Evolutionary conservation across 306 rosid species (phyloP), one percentile per base, ranked within the genome.

Genomic region (Styphnolobium japonicum): DNA sequence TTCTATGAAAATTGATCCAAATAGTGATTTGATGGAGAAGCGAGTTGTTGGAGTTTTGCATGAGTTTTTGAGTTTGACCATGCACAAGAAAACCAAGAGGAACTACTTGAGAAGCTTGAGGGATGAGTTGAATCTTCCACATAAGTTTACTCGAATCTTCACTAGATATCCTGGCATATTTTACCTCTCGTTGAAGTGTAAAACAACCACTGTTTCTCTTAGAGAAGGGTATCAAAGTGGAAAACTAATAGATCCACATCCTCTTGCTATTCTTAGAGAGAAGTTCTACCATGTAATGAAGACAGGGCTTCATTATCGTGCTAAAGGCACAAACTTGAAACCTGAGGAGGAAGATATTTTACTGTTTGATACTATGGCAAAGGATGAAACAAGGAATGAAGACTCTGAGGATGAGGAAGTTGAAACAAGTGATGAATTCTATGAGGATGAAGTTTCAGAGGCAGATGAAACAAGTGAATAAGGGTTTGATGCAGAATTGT

Each of bases 21-120:
- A 72, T 11, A 92, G 98, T 80, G 98, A 95, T 52, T 90, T 95
- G 51, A 95, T 95, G 98, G 98, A 95, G 89, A 95, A 95, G 73
- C 86, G 98, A 37, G 90, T 88, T 2, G 98, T 95, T 72, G 98
- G 98, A 43, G 90, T 95, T 82, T 78, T 95, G 51, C 98, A 95
- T 63, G 98, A 92, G 89, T 40, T 92, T 45, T 75, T 95, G 78
- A 91, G 94, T 80, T 76, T 95, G 80, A 88, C 93, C 21, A 64
- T 92, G 72, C 98, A 95, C 84, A 95, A 95, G 87, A 95, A 92
- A 77, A 92, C 98, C 9, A 92, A 90, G 88, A 86, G 98, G 82
- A 93, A 95, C 80, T 95, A 89, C 80, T 74, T 91, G 85, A 88
- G 98, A 71, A 81, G 92, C 79, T 77, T 92, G 88, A 91, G 98